Percentiles rank a stretch among this genome's conserved stretches.
Evolutionary conservation across 1,284 basidiomycete genomes (phyloP).

Genomic region (Stereum hirsutum): DNA sequence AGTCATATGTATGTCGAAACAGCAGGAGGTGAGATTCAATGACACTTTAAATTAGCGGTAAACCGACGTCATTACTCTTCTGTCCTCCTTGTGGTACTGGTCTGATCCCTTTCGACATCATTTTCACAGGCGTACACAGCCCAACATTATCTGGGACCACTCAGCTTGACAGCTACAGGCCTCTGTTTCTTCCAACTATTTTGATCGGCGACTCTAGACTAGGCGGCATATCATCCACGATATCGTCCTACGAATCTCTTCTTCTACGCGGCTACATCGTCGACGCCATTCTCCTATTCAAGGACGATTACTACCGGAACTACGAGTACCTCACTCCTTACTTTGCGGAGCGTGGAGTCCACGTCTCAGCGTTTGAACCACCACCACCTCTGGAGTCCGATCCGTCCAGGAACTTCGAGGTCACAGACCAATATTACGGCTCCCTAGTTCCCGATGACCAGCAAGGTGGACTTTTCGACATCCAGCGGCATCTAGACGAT

Average conservation of each 20-base stretch:
- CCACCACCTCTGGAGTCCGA: conserved; percentile 52
- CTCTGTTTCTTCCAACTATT: conserved; percentile 80
- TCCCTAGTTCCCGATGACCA: conserved; percentile 27
- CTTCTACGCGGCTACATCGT: conserved; percentile 85
- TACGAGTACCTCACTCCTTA: conserved; percentile 76
- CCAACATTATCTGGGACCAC: conserved; percentile 83
- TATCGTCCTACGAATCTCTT: conserved; percentile 90
- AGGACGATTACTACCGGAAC: conserved; percentile 84
- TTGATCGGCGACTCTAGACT: conserved; percentile 85
- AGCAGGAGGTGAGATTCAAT: conserved; percentile 77
- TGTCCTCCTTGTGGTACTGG: neutral
- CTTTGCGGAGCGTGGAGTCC: conserved; percentile 67
- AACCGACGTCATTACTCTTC: neutral
- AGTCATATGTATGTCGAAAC: conserved; percentile 86
- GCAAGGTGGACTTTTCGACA: conserved; percentile 34
- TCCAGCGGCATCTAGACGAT: conserved; percentile 55
- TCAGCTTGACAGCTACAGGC: conserved; percentile 79
- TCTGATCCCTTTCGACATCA: neutral
- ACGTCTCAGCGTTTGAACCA: conserved; percentile 44
- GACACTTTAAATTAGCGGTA: conserved; percentile 10
- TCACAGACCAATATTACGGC: conserved; percentile 69
- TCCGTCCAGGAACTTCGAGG: conserved; percentile 35
- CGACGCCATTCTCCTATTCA: conserved; percentile 82
- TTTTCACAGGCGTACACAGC: conserved; percentile 77
- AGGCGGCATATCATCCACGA: conserved; percentile 92